Base-by-base conservation (phyloP, 108 stramenopile genomes). In the Pseudonitzschia multiseries region DNA sequence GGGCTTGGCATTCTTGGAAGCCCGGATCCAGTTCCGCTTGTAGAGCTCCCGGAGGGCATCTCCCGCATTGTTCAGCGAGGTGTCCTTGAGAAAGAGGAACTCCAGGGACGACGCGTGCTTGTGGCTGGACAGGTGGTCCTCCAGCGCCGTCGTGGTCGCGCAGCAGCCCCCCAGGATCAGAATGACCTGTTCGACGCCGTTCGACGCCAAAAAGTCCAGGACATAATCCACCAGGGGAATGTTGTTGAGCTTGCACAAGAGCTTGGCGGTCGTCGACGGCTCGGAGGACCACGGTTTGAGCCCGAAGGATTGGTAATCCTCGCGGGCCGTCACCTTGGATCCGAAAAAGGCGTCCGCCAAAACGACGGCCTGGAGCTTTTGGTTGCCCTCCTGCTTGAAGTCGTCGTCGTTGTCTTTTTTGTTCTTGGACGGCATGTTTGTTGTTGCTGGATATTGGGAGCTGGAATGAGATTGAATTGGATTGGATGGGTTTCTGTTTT, bases 31-130 rank as follows among this genome's bases (percentile, higher is more conserved):
- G 71, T 93, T 92, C n/a, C 89, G 79, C 68, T 88, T 84, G 76
- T 99, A 97, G 44, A 99, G 75, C 76, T 99, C 97, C 18, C 99
- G 87, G 22, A 99, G 74, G 6, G 97, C 97, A 71, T 99, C 97
- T 8, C 99, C 97, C 2, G 93, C 93, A 75, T 95, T 93, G 42
- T 89, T 87, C 42, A 94, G 79, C 50, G 76, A 76, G 4, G 83
- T 72, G 52, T 93, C 86, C 68, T 89, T 80, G 40, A 97, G 43
- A 48, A 84, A 77, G 4, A 63, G 77, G 12, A 96, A 74, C 40
- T 79, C 73, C 22, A 67, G 43, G 28, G 22, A 28, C 20, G 20
- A 28, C 28, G 27, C 26, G 10, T 8, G 8, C 24, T 27, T 9
- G 27, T 27, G 0, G 20, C 28, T 62, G 27, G 9, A 10, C 10